Base-by-base conservation (phyloP, 2,329 filamentous ascomycete species). In the Aspergillus quadricinctus region DNA sequence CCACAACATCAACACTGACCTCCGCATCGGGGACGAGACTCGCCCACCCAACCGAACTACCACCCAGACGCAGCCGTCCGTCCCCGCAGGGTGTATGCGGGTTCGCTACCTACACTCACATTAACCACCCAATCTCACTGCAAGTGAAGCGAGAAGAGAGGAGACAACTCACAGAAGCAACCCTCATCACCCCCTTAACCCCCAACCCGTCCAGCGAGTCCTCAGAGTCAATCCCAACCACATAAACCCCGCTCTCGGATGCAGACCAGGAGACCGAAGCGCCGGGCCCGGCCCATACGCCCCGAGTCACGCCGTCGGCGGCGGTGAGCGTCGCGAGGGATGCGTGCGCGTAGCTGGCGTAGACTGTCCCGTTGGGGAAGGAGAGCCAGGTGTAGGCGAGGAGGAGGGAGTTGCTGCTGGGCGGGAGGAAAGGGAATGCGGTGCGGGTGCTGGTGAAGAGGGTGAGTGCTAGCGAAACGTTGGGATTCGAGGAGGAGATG, bases 391-490 rank as follows among this genome's bases (percentile, higher is more conserved):
- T 8, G 56, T 67, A 69, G 6, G 63, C 63, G 4, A 57, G 64
- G 4, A 71, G 51, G 0, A 67, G 57, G 1, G 63, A 66, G 0
- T 23, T 31, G 28, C 28, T 10, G 3, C 9, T 29, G 29, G 11
- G 4, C 11, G 11, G 4, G 2, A 68, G 52, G 48, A 73, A 76
- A 1, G 77, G 72, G 6, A 79, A 78, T 10, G 72, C 74, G 3
- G 63, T 45, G 1, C 59, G 53, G 0, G 68, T 57, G 9, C 67
- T 60, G 1, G 66, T 66, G 56, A 70, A 72, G 59, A 76, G 73
- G 23, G 67, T 67, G 17, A 77, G 49, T 0, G 67, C 64, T 7
- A 75, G 50, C 0, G 66, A 68, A 21, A 65, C 61, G 7, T 61
- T 56, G 1, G 64, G 57, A 48, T 67, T 62, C 7, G 60, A 59